Evolutionary conservation across 1,139 yeast species (phyloP), one percentile per base, ranked within the genome.

Genomic region (Saccharomyces pastorianus): DNA sequence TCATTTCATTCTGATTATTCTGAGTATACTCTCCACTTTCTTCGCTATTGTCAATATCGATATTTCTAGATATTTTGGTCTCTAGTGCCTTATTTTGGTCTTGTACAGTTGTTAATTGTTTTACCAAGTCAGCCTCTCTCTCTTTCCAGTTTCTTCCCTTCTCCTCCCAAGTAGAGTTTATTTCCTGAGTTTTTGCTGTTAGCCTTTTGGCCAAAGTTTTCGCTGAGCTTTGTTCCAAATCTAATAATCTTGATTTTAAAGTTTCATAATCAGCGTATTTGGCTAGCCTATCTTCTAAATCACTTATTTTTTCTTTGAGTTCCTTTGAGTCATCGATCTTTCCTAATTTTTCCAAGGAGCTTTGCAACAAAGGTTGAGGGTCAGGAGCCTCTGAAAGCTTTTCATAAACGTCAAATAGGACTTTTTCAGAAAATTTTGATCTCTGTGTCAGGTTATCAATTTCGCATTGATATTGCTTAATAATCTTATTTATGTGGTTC

Each of bases 301-400:
- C 66, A 2, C 73, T 71, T 55, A 85, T 80, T 64, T 86, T 88
- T 25, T 73, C 72, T 58, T 77, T 76, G 52, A 86, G 70, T 11
- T 72, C 71, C 1, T 77, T 78, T 2, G 79, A 72, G 55, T 88
- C 90, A 13, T 80, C 75, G 1, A 79, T 76, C 34, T 80, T 79
- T 11, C 78, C 70, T n/a, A 86, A 83, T 2, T 88, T 80, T 54
- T 85, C 88, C 34, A 87, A 70, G 2, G 95, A 82, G 41, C 81
- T 78, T 63, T 87, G 89, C 55, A 91, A 73, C 49, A 91, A 71
- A 2, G 96, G 96, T 57, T 79, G 80, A 3, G 98, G 98, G 71
- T 93, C 97, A 0, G 98, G 97, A 0, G 96, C 93, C 65, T 91
- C 96, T 2, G 90, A 88, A 13, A 93, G 73, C 27, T 81, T 74